These are phyloP conservation scores for Sicyos edulis DNA, from an alignment of 306 rosid species.

Conservation along the genomic window DNA sequence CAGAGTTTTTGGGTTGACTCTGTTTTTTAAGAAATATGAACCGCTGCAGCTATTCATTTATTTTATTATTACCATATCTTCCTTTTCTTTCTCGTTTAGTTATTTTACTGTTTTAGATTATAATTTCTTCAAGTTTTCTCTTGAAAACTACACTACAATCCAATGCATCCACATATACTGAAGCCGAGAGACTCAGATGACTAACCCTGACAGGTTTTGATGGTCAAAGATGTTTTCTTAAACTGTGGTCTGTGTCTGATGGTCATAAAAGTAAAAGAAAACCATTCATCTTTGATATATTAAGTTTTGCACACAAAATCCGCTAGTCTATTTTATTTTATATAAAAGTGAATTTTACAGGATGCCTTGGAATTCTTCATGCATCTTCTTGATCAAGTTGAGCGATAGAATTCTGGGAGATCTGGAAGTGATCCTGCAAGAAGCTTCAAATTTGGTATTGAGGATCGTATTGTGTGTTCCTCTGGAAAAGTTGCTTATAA, in stretches of 20 bases:
- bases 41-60: background rate
- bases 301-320: background rate
- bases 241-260: background rate
- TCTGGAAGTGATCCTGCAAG: conserved; percentile 67
- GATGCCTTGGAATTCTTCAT: conserved; percentile 98
- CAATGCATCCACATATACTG: conserved; percentile 6
- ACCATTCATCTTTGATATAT: background rate
- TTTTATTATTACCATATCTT: background rate
- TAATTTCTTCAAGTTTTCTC: background rate
- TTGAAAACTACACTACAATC: background rate
- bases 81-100: background rate
- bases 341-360: conserved; percentile 30
- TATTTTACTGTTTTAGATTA: background rate
- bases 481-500: conserved; percentile 95
- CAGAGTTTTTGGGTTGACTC: background rate
- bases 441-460: conserved; percentile 92
- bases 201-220: conserved; percentile 6
- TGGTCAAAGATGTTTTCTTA: conserved; percentile 4
- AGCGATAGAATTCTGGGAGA: conserved; percentile 57
- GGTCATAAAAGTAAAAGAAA: background rate
- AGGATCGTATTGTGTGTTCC: conserved; percentile 84
- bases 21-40: background rate
- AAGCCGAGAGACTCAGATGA: background rate
- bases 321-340: conserved; percentile 8
- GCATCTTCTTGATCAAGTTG: conserved; percentile 92